Evolutionary conservation across 345 rosid genomes (phyloP), one percentile per base, ranked within the genome.

Genomic region (Excoecaria agallocha): DNA sequence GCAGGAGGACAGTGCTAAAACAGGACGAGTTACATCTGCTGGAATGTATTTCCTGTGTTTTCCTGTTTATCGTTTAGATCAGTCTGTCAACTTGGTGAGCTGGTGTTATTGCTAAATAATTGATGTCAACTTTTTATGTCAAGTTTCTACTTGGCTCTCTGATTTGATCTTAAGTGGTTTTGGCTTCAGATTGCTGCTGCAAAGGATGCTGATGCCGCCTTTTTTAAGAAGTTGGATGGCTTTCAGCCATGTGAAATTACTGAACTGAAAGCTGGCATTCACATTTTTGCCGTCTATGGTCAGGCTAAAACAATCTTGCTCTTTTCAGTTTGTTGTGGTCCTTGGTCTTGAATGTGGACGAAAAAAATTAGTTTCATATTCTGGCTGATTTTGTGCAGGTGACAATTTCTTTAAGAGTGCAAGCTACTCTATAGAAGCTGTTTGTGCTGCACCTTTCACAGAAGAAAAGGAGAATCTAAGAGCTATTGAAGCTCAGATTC

Each of bases 11-110:
- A 86, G 99, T 83, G 73, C 78, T 39, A 96, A 86, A 86, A 88
- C 90, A 0, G 99, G 96, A 48, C 93, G 90, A 77, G 82, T 87
- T 76, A 88, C 93, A 76, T 87, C 96, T 77, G 98, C 99, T 39
- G 99, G 99, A 78, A 89, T 91, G 98, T 93, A 89, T 86, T 96
- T 96, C 83, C 93, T 96, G 61, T 91, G 97, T 65, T 96, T 93
- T 73, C 97, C 99, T 48, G 97, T 93, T 69, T 96, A 96, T 80
- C 90, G 89, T 67, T 83, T 91, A 74, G 98, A 96, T 82, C 97
- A 88, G 70, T 84, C 92, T 45, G 85, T 79, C 76, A 89, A 88
- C 84, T 86, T 87, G 73, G 99, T 96, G 73, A 80, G 93, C 77
- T 79, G 60, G 56, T 72, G 68, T 54, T 66, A 25, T 70, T 25